Base-by-base conservation (phyloP, 2,329 filamentous ascomycete species). In the Nemania sp. region DNA sequence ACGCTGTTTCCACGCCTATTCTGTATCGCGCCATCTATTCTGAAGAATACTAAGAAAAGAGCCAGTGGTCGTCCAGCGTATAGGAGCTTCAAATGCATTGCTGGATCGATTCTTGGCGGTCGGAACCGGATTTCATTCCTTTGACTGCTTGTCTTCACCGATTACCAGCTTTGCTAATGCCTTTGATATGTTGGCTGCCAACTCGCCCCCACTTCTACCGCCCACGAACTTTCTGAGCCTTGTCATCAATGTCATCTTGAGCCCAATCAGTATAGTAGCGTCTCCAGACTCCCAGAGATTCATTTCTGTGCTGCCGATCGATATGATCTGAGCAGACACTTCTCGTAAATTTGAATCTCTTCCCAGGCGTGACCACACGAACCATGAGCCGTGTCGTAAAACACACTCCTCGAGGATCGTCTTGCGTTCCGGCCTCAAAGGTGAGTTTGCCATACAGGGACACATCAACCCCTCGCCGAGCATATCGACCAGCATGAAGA, bases 331-430 rank as follows among this genome's bases (percentile, higher is more conserved):
- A 11, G 24, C 1, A 1, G 52, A 26, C 49, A 67, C 53, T 11
- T 39, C 15, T 3, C 17, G 7, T 45, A 61, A 51, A 6, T 20
- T 8, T 1, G 2, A 6, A 7, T 24, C 22, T 2, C 57, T 52
- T 3, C 20, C 15, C 5, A 62, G 37, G 26, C 61, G 48, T 6
- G 54, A 49, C 64, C 63, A 64, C 2, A 65, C 22, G 22, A 65
- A 67, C 66, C 66, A 69, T 2, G 66, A 61, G 9, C 67, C 67
- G 41, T 69, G 66, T 0, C 67, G 62, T 6, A 69, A 48, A 7
- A 65, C 33, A 17, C 55, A 64, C 46, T 69, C 67, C 40, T 67
- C 59, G 17, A 65, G 62, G 6, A 65, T 39, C 1, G 50, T 58
- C 14, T 52, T 53, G 6, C 47, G 50, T 51, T 69, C 65, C 7